A percentile compares a stretch with the other conserved stretches of the same genome.
Evolutionary conservation across 2,329 filamentous ascomycete genomes (phyloP).

Genomic region (Pseudogymnoascus sp.): DNA sequence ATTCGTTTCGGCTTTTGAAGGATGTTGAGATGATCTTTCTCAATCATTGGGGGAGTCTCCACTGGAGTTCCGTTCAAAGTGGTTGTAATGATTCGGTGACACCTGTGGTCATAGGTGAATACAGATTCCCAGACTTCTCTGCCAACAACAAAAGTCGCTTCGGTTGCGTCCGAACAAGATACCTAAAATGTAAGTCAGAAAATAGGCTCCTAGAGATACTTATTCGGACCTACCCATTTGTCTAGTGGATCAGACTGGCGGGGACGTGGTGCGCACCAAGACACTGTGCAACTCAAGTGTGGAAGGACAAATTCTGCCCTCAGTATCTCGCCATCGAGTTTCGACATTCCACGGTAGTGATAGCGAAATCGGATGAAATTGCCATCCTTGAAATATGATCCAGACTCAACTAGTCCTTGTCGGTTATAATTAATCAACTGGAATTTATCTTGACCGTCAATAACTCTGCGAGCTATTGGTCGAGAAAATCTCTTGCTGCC

Average conservation of each 20-base stretch:
- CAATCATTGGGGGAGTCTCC: conserved; percentile 47
- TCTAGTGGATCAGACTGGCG: conserved; percentile 42
- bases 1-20: conserved; percentile 35
- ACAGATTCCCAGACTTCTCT: conserved; percentile 43
- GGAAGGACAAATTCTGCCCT: conserved; percentile 45
- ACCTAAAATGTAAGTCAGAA: conserved; percentile 27
- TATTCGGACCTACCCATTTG: conserved; percentile 30
- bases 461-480: conserved; percentile 37
- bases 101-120: conserved; percentile 41
- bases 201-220: neutral
- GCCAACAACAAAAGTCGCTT: conserved; percentile 45
- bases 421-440: conserved; percentile 43
- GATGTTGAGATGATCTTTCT: conserved; percentile 36
- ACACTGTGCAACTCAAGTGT: conserved; percentile 45
- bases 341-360: conserved; percentile 44
- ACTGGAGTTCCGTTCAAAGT: conserved; percentile 41
- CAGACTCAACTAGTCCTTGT: conserved; percentile 43
- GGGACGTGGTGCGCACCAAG: conserved; percentile 44
- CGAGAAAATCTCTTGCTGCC: conserved; percentile 19
- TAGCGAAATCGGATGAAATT: conserved; percentile 46
- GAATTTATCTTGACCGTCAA: conserved; percentile 36
- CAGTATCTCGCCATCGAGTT: conserved; percentile 46
- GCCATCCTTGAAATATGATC: conserved; percentile 43
- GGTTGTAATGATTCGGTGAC: conserved; percentile 38
- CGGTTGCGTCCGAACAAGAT: conserved; percentile 44